phyloP scores from a whole-genome alignment of 2,329 filamentous ascomycete genomes.

The Aspergillus pseudotamarii region DNA sequence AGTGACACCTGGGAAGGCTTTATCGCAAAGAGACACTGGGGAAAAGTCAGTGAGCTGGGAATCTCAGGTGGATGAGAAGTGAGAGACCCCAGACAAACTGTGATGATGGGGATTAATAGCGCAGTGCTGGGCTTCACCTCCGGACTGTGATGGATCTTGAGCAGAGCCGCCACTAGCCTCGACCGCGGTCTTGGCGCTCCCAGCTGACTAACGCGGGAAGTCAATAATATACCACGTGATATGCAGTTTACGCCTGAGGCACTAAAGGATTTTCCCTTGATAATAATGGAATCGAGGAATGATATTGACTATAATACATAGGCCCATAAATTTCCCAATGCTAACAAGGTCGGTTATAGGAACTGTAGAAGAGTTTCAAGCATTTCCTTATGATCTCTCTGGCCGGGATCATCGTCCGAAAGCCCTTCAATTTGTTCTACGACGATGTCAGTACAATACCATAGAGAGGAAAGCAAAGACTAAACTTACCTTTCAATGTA shows the following conservation, averaged over 20 bases:
- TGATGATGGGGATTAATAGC: conserved; percentile 28
- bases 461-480: not conserved
- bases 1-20: conserved; percentile 9
- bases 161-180: conserved; percentile 35
- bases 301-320: not conserved
- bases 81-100: conserved; percentile 27
- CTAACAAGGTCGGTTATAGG: conserved; percentile 24
- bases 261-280: not conserved
- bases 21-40: not conserved
- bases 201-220: conserved; percentile 10
- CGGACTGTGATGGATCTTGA: conserved; percentile 35
- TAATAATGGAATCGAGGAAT: not conserved
- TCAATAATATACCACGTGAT: conserved; percentile 25
- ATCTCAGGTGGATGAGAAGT: conserved; percentile 30
- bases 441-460: conserved; percentile 19
- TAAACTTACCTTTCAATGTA: conserved; percentile 64
- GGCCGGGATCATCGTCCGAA: conserved; percentile 57
- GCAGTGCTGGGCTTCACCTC: conserved; percentile 25
- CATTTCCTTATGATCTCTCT: conserved; percentile 64
- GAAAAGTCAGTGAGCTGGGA: conserved; percentile 22
- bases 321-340: not conserved
- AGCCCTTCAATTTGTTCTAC: conserved; percentile 65
- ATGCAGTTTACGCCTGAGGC: conserved; percentile 1
- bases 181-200: conserved; percentile 27
- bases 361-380: conserved; percentile 59